A percentile compares a stretch with the other conserved stretches of the same genome.
phyloP scores from a whole-genome alignment of 371 early-diverging fungal genomes.

The Mucor lusitanicus region DNA sequence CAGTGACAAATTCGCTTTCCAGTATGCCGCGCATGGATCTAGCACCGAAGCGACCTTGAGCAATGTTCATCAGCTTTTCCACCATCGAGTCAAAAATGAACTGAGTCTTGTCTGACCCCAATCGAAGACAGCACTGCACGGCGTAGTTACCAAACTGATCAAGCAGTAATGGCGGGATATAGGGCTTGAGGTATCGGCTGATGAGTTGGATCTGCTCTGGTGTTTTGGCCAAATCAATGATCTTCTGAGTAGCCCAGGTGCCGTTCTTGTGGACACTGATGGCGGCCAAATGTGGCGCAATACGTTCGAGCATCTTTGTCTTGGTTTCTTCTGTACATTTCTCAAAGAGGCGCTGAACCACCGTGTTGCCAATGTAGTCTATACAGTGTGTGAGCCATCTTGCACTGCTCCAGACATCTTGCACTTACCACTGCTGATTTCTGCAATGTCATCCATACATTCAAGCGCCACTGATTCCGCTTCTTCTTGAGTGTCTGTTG shows the following conservation, averaged over 20 bases:
- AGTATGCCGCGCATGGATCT: slow-evolving; percentile 86
- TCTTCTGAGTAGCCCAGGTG: slow-evolving; percentile 92
- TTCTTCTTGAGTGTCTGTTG: slow-evolving; percentile 33
- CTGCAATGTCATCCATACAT: slow-evolving; percentile 52
- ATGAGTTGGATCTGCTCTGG: slow-evolving; percentile 58
- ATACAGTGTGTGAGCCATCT: neutral
- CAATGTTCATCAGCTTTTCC: slow-evolving; percentile 71
- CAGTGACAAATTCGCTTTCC: slow-evolving; percentile 66
- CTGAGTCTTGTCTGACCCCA: slow-evolving; percentile 60
- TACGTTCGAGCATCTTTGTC: slow-evolving; percentile 48
- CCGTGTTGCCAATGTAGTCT: slow-evolving; percentile 69
- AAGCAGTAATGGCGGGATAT: slow-evolving; percentile 78
- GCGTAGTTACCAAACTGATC: slow-evolving; percentile 95
- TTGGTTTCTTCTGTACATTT: slow-evolving; percentile 61
- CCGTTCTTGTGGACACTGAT: slow-evolving; percentile 92
- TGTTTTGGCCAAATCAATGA: slow-evolving; percentile 77
- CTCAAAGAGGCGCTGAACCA: slow-evolving; percentile 85
- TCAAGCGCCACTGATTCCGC: slow-evolving; percentile 73
- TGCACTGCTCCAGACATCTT: neutral
- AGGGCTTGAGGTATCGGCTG: slow-evolving; percentile 55
- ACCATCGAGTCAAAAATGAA: slow-evolving; percentile 87
- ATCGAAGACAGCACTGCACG: slow-evolving; percentile 82
- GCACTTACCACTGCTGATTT: slow-evolving; percentile 46
- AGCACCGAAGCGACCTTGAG: slow-evolving; percentile 85
- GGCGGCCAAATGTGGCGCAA: slow-evolving; percentile 78